Evolutionary conservation across 225 moss, liverwort and hornwort genomes (phyloP), one percentile per base, ranked within the genome.

Genomic region (Bryum argenteum): DNA sequence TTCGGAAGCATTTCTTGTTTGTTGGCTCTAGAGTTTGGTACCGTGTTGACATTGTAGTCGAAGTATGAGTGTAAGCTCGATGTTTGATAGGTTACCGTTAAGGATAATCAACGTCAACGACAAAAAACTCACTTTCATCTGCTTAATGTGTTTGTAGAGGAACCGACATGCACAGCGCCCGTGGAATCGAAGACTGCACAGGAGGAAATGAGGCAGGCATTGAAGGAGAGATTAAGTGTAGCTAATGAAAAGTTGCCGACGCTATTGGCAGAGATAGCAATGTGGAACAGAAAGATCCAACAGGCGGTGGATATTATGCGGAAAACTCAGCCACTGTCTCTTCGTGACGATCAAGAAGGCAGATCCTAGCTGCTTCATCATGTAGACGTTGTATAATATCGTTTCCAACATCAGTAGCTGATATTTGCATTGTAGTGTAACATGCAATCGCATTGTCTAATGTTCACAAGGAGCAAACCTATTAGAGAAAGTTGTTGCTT

Each of bases 281-380:
- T 54, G 74, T 87, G 87, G 87, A 80, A 80, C 43, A 61, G 71
- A 16, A 87, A 83, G 72, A 70, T 87, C 58, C 77, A 80, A 71
- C 70, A 70, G 61, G 83, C 87, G 61, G 72, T 86, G 77, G 82
- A 75, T 47, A 59, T 79, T 16, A 73, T 70, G 82, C 73, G 74
- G 19, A 85, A 80, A 51, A 59, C 67, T 38, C 79, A 77, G 52
- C 85, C 66, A 45, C 47, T 85, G 63, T 66, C 81, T 44, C 62
- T 79, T 40, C 70, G 79, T 70, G 85, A 82, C 38, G 66, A 72
- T n/a, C 75, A 72, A 53, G 52, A 63, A 51, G 43, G 39, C 20
- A 52, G 50, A 71, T 26, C 11, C 1, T 78, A 82, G 71, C 57
- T 63, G 58, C 44, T 23, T 19, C 45, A 37, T 66, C 56, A 71